Percentiles rank a stretch among this genome's conserved stretches.
phyloP scores from a whole-genome alignment of 148 eudicot genomes.

The Camellia japonica region DNA sequence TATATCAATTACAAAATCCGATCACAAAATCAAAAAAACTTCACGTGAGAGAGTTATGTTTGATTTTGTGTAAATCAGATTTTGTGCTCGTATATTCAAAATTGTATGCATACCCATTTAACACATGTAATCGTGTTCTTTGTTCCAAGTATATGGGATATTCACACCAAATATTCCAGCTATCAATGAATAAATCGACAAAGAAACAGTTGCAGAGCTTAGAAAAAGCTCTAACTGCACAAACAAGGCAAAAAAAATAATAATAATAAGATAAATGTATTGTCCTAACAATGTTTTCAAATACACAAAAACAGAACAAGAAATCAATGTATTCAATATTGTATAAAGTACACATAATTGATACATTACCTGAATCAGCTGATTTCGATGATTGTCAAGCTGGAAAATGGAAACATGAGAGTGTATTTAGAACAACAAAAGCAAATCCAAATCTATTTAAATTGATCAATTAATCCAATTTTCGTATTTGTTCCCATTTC shows the following conservation, averaged over 20 bases:
- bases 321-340: neutral
- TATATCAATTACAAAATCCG: neutral
- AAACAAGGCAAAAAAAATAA: neutral
- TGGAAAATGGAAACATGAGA: slow-evolving; percentile 28
- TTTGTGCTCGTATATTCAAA: neutral
- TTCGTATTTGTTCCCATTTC: neutral
- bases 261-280: neutral
- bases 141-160: slow-evolving; percentile 62
- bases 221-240: slow-evolving; percentile 70
- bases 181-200: slow-evolving; percentile 56
- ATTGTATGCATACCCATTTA: slow-evolving; percentile 54
- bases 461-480: neutral
- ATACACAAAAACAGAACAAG: neutral
- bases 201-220: slow-evolving; percentile 60
- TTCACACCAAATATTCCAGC: slow-evolving; percentile 76
- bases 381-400: slow-evolving; percentile 86
- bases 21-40: neutral
- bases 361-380: slow-evolving; percentile 60
- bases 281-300: neutral
- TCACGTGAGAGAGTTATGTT: too few species aligned
- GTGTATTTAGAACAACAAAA: slow-evolving; percentile 8
- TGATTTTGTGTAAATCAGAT: too few species aligned
- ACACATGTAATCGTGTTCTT: slow-evolving; percentile 42
- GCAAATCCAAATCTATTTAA: neutral
- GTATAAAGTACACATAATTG: neutral